phyloP scores from a whole-genome alignment of 1,284 basidiomycete genomes.

The Microbotryum lychnidis-dioicae region DNA sequence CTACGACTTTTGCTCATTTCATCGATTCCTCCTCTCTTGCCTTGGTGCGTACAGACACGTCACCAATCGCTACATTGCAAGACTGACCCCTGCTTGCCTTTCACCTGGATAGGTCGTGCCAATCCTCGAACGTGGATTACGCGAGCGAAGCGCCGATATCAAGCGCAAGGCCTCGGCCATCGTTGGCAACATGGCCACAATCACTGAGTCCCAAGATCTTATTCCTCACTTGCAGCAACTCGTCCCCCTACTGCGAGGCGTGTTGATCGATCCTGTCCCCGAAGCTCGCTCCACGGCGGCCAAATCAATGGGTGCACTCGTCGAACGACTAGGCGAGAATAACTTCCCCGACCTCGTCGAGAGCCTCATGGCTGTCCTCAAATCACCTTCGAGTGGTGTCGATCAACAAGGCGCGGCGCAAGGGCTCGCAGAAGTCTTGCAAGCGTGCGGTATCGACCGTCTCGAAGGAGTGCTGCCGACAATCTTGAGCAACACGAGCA shows the following conservation, averaged over 20 bases:
- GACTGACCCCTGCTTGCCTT: neutral
- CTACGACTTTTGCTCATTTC: conserved; percentile 96
- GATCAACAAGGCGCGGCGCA: conserved; percentile 94
- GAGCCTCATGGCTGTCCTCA: conserved; percentile 78
- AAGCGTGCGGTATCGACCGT: conserved; percentile 93
- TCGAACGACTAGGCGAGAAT: conserved; percentile 88
- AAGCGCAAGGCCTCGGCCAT: conserved; percentile 97
- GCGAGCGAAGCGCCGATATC: conserved; percentile 83
- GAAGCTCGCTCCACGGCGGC: conserved; percentile 96
- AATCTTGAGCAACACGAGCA: conserved; percentile 84
- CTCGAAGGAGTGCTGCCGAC: conserved; percentile 91
- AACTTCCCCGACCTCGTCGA: conserved; percentile 95
- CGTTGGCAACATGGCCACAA: conserved; percentile 72
- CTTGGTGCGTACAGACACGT: conserved; percentile 57
- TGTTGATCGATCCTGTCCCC: conserved; percentile 56
- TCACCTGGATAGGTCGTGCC: conserved; percentile 64
- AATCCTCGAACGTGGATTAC: conserved; percentile 86
- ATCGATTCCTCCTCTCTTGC: conserved; percentile 98
- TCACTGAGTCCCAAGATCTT: conserved; percentile 94
- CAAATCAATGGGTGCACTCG: conserved; percentile 91
- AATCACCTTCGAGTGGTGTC: conserved; percentile 88
- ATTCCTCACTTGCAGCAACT: conserved; percentile 86
- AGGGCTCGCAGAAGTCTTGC: conserved; percentile 90
- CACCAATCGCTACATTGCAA: neutral
- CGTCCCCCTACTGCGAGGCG: conserved; percentile 82